Base-by-base conservation (phyloP, 2,329 filamentous ascomycete species). In the Myrmaecium sp. region DNA sequence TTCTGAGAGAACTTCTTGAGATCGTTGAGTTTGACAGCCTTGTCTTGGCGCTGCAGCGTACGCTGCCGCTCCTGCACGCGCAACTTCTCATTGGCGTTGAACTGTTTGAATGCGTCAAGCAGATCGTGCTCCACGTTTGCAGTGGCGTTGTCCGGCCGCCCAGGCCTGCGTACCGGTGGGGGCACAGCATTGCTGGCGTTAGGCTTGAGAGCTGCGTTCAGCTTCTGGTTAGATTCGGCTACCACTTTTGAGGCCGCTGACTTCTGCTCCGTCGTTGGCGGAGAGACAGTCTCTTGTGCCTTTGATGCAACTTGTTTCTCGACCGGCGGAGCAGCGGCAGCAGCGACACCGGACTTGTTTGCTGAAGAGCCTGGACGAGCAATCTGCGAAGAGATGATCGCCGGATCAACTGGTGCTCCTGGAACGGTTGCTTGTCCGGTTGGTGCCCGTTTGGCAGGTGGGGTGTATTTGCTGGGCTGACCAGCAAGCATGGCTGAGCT, bases 1-100 rank as follows among this genome's bases (percentile, higher is more conserved):
- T 69, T 89, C 39, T 74, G 69, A 1, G 89, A 82, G 51, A 98
- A 98, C 45, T 86, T 93, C 62, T 89, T 91, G 31, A 98, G 57
- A 54, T 98, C 89, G 32, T 81, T 92, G 34, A 98, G 54, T 52
- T 92, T 94, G 36, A 89, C 73, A 38, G 84, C 82, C 49, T 92
- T 92, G 48, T 95, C 89, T 32, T 72, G 62, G 11, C 62, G 60
- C 12, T 58, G 62, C 36, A 65, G 60, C 23, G 58, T 60, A 21
- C 66, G 60, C 27, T 51, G 48, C 13, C 60, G 60, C 38, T 74
- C 67, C 30, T 66, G 58, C 33, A 72, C 51, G 34, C 65, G 64
- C 35, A 69, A 43, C 44, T 74, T 74, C 47, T 75, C 69, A 12
- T 47, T 57, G 29, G 66, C 66, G 6, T 67, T 66, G 41, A 75